Conservation (phyloP, 768 basidiomycete species). For the Serpula lacrymans region DNA sequence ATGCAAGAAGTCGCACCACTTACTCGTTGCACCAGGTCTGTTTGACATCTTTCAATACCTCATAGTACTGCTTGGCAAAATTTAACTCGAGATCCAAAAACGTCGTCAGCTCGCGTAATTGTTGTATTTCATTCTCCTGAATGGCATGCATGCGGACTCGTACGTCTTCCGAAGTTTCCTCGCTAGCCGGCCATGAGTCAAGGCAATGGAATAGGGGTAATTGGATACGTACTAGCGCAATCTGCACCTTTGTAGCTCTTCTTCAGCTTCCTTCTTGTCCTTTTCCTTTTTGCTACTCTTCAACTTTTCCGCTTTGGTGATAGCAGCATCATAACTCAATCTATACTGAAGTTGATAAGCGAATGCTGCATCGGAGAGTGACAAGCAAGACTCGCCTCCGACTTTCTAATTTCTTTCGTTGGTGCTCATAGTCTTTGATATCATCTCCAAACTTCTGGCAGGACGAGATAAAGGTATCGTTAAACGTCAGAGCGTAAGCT, state of each 20-base stretch:
- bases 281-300: slow-evolving; percentile 79
- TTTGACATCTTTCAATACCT: slow-evolving; percentile 69
- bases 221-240: slow-evolving; percentile 63
- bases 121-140: slow-evolving; percentile 72
- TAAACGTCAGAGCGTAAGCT: slow-evolving; percentile 67
- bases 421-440: slow-evolving; percentile 78
- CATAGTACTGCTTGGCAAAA: slow-evolving; percentile 69
- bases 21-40: slow-evolving; percentile 66
- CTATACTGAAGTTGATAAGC: slow-evolving; percentile 33
- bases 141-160: slow-evolving; percentile 76
- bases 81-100: slow-evolving; percentile 74
- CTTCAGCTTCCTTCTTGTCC: slow-evolving; percentile 74
- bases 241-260: slow-evolving; percentile 70
- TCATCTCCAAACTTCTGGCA: slow-evolving; percentile 64
- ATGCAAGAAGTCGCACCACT: slow-evolving; percentile 19
- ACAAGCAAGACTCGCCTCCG: slow-evolving; percentile 51
- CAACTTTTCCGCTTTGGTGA: slow-evolving; percentile 63
- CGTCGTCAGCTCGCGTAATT: slow-evolving; percentile 64
- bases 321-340: slow-evolving; percentile 73
- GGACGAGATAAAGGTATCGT: slow-evolving; percentile 68
- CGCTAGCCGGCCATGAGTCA: slow-evolving; percentile 42
- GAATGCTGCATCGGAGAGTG: neutral
- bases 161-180: slow-evolving; percentile 83
- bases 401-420: slow-evolving; percentile 85
- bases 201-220: neutral